These are phyloP conservation scores for Pestalotiopsis sp. DNA, from an alignment of 2,329 filamentous ascomycete species.

Conservation along the genomic window DNA sequence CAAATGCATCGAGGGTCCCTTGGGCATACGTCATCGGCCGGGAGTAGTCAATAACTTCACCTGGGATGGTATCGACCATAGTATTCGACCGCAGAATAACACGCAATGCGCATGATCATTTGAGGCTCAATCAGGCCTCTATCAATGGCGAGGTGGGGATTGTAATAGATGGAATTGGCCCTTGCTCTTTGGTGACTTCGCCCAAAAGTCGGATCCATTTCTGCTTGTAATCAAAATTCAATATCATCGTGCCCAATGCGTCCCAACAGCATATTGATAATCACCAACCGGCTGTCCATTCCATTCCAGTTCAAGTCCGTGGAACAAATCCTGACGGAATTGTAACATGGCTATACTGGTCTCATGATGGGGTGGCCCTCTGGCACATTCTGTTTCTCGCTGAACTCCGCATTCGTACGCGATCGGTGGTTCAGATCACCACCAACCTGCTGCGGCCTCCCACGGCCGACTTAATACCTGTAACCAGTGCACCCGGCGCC, in stretches of 20 bases:
- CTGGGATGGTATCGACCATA: background rate
- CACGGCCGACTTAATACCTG: background rate
- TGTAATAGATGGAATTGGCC: background rate
- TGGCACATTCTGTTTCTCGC: background rate
- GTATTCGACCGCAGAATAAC: background rate
- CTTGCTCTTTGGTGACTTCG: background rate
- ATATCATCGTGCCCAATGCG: background rate
- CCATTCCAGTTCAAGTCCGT: background rate
- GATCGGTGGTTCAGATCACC: background rate
- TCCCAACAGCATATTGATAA: background rate
- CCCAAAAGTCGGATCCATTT: no score
- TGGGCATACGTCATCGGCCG: background rate
- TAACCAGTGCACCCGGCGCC: background rate
- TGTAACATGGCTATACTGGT: no score
- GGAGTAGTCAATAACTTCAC: background rate
- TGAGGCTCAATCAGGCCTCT: no score
- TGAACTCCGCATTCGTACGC: background rate
- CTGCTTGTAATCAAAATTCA: background rate
- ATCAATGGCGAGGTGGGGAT: background rate
- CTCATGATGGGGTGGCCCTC: background rate
- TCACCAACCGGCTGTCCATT: background rate
- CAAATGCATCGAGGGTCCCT: background rate
- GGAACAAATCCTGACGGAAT: no score
- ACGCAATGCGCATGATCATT: no score
- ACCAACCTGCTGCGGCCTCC: background rate